phyloP scores from a whole-genome alignment of 164 flowering plant species.

The Aristolochia fimbriata region DNA sequence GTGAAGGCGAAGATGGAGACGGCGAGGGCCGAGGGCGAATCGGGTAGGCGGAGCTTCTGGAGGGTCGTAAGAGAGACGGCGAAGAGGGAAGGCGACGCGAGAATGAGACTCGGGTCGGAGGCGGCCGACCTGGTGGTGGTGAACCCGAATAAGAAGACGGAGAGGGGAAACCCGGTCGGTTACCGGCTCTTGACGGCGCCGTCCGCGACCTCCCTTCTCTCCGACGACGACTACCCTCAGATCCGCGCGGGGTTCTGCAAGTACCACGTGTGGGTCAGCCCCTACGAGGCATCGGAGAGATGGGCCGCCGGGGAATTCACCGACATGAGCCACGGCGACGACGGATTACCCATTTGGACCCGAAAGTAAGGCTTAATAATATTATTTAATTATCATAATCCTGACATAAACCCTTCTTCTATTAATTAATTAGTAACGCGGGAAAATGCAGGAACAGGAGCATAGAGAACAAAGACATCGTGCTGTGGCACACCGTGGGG shows the following conservation, averaged over 20 bases:
- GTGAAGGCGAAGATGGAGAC: slow-evolving; percentile 33
- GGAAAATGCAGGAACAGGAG: slow-evolving; percentile 44
- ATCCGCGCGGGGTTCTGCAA: slow-evolving; percentile 51
- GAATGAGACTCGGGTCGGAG: slow-evolving; percentile 27
- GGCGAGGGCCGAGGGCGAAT: slow-evolving; percentile 8
- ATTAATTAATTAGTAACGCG: no score
- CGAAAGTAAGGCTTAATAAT: slow-evolving; percentile 32
- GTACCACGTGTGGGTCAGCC: slow-evolving; percentile 56
- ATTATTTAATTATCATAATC: no score
- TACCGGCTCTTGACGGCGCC: slow-evolving; percentile 42
- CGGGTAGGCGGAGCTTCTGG: slow-evolving; percentile 70
- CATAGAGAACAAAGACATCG: slow-evolving; percentile 55
- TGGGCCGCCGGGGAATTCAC: slow-evolving; percentile 65
- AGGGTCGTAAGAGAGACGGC: slow-evolving; percentile 32
- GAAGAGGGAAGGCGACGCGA: slow-evolving; percentile 42
- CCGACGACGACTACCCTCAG: slow-evolving; percentile 65
- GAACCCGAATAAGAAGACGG: slow-evolving; percentile 49
- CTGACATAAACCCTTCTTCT: no score
- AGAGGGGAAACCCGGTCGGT: slow-evolving; percentile 49
- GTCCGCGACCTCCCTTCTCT: slow-evolving; percentile 28
- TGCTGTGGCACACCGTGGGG: slow-evolving; percentile 63
- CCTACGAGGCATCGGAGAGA: slow-evolving; percentile 52
- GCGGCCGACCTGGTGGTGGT: slow-evolving; percentile 35
- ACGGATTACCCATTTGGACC: slow-evolving; percentile 50
- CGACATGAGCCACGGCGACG: slow-evolving; percentile 58